Conservation (phyloP, 2,329 filamentous ascomycete genomes). For the Tolypocladium tundrense region DNA sequence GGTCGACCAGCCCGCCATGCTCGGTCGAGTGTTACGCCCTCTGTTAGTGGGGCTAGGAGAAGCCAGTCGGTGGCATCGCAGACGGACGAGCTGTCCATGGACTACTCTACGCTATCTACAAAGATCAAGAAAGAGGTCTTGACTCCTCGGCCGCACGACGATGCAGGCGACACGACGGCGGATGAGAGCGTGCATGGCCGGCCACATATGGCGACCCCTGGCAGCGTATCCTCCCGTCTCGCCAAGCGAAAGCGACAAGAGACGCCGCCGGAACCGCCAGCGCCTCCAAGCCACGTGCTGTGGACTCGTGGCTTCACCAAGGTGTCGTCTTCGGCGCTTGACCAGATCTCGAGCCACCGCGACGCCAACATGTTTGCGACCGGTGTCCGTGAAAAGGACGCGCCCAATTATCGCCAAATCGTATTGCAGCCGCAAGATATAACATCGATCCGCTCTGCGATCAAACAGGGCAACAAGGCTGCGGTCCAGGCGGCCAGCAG, state of each 20-base stretch:
- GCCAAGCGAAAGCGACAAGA: conserved; percentile 50
- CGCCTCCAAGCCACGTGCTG: conserved; percentile 56
- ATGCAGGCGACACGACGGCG: conserved; percentile 43
- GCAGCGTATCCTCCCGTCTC: conserved; percentile 25
- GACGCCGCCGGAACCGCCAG: conserved; percentile 33
- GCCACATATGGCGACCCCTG: conserved; percentile 24
- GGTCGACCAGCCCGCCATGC: conserved; percentile 25
- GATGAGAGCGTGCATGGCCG: conserved; percentile 39
- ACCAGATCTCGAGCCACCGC: conserved; percentile 67
- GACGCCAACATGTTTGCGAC: conserved; percentile 72
- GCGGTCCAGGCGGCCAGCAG: conserved; percentile 50
- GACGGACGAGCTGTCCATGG: conserved; percentile 36
- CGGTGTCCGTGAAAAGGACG: conserved; percentile 63
- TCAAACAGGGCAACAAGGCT: conserved; percentile 60
- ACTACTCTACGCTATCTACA: conserved; percentile 26
- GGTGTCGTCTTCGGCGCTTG: conserved; percentile 61
- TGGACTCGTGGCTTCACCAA: conserved; percentile 68
- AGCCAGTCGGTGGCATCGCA: conserved; percentile 37
- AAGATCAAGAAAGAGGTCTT: conserved; percentile 49
- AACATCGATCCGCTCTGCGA: conserved; percentile 65
- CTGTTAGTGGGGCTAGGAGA: conserved; percentile 22
- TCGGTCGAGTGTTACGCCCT: conserved; percentile 24
- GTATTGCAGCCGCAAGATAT: conserved; percentile 68
- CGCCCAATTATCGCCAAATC: conserved; percentile 64
- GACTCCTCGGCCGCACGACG: conserved; percentile 44